Conservation (phyloP, 306 rosid species). For the Luffa acutangula region DNA sequence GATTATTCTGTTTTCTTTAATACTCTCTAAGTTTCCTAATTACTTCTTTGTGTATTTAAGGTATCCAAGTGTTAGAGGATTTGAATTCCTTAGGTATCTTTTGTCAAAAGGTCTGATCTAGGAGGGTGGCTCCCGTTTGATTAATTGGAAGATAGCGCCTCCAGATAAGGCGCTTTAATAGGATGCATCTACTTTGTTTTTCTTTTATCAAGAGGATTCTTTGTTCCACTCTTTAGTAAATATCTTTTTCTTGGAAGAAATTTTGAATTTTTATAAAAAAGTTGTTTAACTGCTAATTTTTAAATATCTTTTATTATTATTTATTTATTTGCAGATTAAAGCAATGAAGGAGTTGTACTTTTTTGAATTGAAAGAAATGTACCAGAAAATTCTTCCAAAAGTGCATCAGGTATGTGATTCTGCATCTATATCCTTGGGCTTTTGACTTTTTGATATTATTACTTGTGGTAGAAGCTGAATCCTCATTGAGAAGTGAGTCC, state of each 20-base stretch:
- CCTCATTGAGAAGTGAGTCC: neutral
- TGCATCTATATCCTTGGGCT: neutral
- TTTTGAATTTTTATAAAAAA: neutral
- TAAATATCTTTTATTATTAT: no score
- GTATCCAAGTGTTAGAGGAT: neutral
- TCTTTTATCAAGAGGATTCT: neutral
- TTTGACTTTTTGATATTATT: constrained; percentile 5
- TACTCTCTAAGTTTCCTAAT: neutral
- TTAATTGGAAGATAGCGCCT: neutral
- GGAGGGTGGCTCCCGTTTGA: neutral
- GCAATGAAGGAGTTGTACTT: constrained; percentile 53
- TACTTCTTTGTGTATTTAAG: neutral
- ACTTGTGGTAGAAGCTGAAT: neutral
- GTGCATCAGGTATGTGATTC: constrained; percentile 46
- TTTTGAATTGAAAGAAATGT: constrained; percentile 50
- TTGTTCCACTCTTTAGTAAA: neutral
- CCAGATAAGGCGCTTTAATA: neutral
- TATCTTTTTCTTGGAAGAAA: neutral
- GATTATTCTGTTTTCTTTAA: neutral
- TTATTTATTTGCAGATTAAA: constrained; percentile 33
- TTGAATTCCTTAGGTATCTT: neutral
- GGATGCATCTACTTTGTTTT: neutral
- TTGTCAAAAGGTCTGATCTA: neutral
- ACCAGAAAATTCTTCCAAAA: constrained; percentile 39
- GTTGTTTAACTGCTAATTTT: constrained; percentile 2